Conservation (phyloP, 2,329 filamentous ascomycete species). For the Aureobasidium sp. region DNA sequence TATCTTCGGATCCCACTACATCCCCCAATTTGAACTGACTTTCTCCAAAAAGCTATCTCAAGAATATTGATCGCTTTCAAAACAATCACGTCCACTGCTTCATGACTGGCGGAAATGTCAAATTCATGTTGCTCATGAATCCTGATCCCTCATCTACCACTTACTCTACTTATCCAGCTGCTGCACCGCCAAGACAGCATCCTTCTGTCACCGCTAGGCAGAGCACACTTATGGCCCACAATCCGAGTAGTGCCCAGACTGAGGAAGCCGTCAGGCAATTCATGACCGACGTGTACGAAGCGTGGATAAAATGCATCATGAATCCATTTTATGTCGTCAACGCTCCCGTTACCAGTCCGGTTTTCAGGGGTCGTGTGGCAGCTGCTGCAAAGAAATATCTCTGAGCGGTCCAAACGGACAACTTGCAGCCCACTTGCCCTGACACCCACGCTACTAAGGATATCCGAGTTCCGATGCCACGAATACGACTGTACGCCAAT, state of each 20-base stretch:
- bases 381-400: slow-evolving; percentile 91
- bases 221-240: slow-evolving; percentile 40
- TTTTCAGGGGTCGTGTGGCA: slow-evolving; percentile 75
- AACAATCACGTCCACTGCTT: slow-evolving; percentile 94
- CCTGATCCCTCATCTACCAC: slow-evolving; percentile 45
- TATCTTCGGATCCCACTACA: not conserved
- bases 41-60: slow-evolving; percentile 67
- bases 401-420: slow-evolving; percentile 36
- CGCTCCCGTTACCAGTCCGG: slow-evolving; percentile 75
- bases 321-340: slow-evolving; percentile 89
- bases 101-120: slow-evolving; percentile 83
- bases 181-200: slow-evolving; percentile 22
- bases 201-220: slow-evolving; percentile 24
- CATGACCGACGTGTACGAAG: slow-evolving; percentile 92
- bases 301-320: slow-evolving; percentile 95
- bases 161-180: slow-evolving; percentile 28
- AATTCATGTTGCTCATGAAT: slow-evolving; percentile 90
- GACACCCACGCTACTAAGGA: not conserved
- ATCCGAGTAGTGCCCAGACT: slow-evolving; percentile 80
- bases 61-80: slow-evolving; percentile 93
- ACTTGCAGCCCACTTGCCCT: not conserved
- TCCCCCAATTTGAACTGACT: not conserved
- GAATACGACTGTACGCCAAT: not conserved
- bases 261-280: slow-evolving; percentile 95
- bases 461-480: not conserved